Evolutionary conservation across 1,284 basidiomycete genomes (phyloP), one percentile per base, ranked within the genome.

Genomic region (Ganoderma resinaceum): DNA sequence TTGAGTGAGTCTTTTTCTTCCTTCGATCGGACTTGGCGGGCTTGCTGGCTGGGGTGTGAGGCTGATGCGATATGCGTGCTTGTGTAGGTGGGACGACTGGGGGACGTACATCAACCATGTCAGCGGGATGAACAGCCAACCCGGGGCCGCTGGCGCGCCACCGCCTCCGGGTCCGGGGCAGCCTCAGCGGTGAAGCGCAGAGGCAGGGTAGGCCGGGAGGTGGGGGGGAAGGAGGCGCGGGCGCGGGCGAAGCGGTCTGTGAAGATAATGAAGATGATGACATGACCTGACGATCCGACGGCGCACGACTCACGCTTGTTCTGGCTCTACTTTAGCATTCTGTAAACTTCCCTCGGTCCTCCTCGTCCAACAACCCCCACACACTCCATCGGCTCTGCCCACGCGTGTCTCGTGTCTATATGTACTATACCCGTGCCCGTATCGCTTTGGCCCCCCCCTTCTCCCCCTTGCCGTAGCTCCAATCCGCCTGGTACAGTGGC

Each of bases 1-100:
- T 80, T 69, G 78, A 80, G 79, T 80, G 65, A 74, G 78, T 68
- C 0, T 26, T 52, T 62, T 63, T n/a, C 20, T 16, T 53, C 31
- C 26, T 29, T 8, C 35, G 37, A 37, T 31, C 7, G 1, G 29
- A 31, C 16, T 3, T 12, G 18, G 16, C 20, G 52, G 7, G 42
- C 14, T 3, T 14, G 43, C 4, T 12, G 18, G 16, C 20, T 40
- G 7, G 42, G 4, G 14, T 14, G 43, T 2, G 20, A 46, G 12
- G 33, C 57, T 62, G 55, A 62, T 63, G 59, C 60, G 49, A 14
- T 23, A 2, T n/a, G n/a, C 18, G 7, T 46, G 40, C 23, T 12
- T 61, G 59, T 62, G 53, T 66, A 76, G 74, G 59, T 76, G 76
- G 76, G 73, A 75, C 62, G 76, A 76, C 55, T 77, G 74, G 76